phyloP scores from a whole-genome alignment of 768 basidiomycete species.

The Amanita rimosa region DNA sequence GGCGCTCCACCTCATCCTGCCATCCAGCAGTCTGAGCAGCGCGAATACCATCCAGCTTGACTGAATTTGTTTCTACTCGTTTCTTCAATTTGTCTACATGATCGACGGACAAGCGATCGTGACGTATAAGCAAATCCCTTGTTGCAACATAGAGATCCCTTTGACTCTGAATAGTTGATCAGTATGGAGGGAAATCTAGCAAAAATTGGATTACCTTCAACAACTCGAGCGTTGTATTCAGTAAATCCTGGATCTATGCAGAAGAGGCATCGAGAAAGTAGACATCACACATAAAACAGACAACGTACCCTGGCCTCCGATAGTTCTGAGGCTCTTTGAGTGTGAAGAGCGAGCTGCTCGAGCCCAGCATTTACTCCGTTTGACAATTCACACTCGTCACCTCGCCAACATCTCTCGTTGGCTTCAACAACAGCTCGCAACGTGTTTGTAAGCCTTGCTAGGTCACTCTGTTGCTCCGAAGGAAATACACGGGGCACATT shows the following conservation, averaged over 20 bases:
- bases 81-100: conserved; percentile 83
- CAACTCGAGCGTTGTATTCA: conserved; percentile 64
- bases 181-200: conserved; percentile 2
- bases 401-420: conserved; percentile 74
- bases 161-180: conserved; percentile 37
- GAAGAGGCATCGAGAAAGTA: conserved; percentile 3
- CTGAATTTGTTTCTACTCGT: conserved; percentile 64
- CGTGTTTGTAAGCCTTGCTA: conserved; percentile 75
- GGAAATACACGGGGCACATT: conserved; percentile 10
- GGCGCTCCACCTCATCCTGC: conserved; percentile 76
- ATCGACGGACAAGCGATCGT: conserved; percentile 83
- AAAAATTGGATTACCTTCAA: conserved; percentile 44
- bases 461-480: conserved; percentile 54
- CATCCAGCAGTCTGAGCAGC: conserved; percentile 68
- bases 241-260: conserved; percentile 46
- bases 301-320: conserved; percentile 58
- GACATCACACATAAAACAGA: neutral
- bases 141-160: conserved; percentile 82
- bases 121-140: conserved; percentile 76
- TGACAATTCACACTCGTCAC: conserved; percentile 72
- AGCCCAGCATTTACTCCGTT: conserved; percentile 69
- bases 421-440: conserved; percentile 69
- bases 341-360: conserved; percentile 51
- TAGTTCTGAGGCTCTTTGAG: conserved; percentile 61
- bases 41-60: conserved; percentile 69